phyloP scores from a whole-genome alignment of 2,329 filamentous ascomycete genomes.

The Penicillium brevicompactum region DNA sequence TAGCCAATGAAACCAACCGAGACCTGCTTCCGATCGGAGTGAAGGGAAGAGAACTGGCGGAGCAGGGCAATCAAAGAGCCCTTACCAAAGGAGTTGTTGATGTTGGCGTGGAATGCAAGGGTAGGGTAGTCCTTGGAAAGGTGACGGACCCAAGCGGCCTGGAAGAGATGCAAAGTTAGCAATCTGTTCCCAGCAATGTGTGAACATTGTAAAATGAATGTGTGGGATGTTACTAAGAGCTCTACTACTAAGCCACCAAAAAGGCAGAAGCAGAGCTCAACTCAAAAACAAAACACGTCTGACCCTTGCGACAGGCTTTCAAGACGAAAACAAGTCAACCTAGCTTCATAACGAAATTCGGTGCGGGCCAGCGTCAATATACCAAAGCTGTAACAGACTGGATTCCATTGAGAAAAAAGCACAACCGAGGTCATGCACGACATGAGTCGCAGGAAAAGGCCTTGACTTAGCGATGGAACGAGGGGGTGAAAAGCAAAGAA shows the following conservation, averaged over 20 bases:
- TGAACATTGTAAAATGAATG: conserved; percentile 55
- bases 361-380: conserved; percentile 79
- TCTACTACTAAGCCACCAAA: conserved; percentile 67
- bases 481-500: conserved; percentile 26
- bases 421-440: conserved; percentile 30
- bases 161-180: conserved; percentile 34
- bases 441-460: conserved; percentile 65
- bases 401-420: conserved; percentile 68
- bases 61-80: conserved; percentile 90
- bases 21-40: conserved; percentile 90
- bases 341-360: conserved; percentile 64
- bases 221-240: conserved; percentile 99
- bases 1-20: conserved; percentile 87
- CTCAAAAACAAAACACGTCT: conserved; percentile 88
- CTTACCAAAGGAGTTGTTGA: conserved; percentile 96
- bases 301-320: conserved; percentile 75
- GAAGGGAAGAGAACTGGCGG: conserved; percentile 87
- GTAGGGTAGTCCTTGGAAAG: conserved; percentile 92
- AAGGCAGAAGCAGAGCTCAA: conserved; percentile 81
- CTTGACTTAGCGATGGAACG: conserved; percentile 81
- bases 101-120: conserved; percentile 88
- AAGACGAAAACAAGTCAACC: conserved; percentile 84
- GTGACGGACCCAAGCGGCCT: conserved; percentile 91
- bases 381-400: conserved; percentile 99
- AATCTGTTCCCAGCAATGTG: conserved; percentile 30